Evolutionary conservation across 2,329 filamentous ascomycete genomes (phyloP).

Genomic region (Pseudonectria buxi): DNA sequence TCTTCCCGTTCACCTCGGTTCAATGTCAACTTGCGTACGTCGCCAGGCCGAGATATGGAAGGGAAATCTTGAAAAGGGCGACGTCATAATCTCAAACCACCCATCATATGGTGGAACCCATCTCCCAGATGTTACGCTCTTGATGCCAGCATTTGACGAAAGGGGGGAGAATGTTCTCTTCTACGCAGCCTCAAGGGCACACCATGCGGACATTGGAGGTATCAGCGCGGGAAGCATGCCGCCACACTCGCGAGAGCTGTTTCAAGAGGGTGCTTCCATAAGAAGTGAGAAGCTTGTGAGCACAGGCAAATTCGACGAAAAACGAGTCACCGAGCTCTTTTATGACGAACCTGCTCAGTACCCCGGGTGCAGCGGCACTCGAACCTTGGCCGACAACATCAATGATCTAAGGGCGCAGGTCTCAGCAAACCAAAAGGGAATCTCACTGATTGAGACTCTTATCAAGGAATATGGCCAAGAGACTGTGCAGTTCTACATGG

Average conservation of each 20-base stretch:
- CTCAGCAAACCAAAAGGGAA: slow-evolving; percentile 78
- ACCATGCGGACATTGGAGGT: slow-evolving; percentile 81
- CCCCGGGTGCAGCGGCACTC: slow-evolving; percentile 69
- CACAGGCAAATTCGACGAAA: slow-evolving; percentile 70
- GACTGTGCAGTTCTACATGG: slow-evolving; percentile 80
- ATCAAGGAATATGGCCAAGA: slow-evolving; percentile 73
- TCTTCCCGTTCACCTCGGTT: slow-evolving; percentile 72
- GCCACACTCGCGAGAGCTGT: slow-evolving; percentile 59
- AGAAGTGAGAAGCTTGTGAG: slow-evolving; percentile 65
- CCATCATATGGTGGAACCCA: slow-evolving; percentile 80
- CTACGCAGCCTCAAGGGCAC: slow-evolving; percentile 72
- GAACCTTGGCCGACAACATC: slow-evolving; percentile 73
- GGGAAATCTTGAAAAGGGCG: slow-evolving; percentile 67
- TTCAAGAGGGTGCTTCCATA: slow-evolving; percentile 57
- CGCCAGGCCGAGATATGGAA: slow-evolving; percentile 76
- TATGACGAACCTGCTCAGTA: slow-evolving; percentile 68
- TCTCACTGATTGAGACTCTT: slow-evolving; percentile 68
- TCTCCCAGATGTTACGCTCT: slow-evolving; percentile 73
- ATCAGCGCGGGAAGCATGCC: slow-evolving; percentile 79
- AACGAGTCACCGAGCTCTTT: slow-evolving; percentile 65
- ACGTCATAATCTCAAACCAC: slow-evolving; percentile 79
- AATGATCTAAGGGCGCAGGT: slow-evolving; percentile 80
- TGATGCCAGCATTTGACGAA: slow-evolving; percentile 68
- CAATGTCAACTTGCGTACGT: slow-evolving; percentile 74
- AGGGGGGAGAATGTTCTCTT: slow-evolving; percentile 66